phyloP scores from a whole-genome alignment of 1,139 yeast genomes.

The Saccharomycopsis crataegensis region DNA sequence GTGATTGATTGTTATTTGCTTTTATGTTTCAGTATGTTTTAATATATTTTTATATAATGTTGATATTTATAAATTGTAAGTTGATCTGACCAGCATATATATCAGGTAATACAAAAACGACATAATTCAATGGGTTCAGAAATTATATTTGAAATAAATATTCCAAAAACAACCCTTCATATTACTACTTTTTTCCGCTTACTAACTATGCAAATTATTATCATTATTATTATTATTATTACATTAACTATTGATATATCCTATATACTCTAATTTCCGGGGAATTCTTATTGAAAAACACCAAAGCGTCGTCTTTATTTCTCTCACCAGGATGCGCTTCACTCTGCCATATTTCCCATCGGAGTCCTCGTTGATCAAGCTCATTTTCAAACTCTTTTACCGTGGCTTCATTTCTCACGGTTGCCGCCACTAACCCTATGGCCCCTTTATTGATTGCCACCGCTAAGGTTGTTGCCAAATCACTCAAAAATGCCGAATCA shows the following conservation, averaged over 20 bases:
- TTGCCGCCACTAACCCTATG: conserved; percentile 56
- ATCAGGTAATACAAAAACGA: too few relatives aligned
- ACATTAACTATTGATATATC: neutral
- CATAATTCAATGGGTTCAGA: too few relatives aligned
- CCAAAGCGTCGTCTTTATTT: neutral
- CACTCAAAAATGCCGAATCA: conserved; percentile 36
- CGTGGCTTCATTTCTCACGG: conserved; percentile 60
- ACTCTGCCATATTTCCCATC: conserved; percentile 27
- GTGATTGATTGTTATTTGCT: neutral
- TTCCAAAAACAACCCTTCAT: too few relatives aligned
- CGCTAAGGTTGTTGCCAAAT: neutral
- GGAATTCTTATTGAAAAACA: neutral
- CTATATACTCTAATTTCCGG: conserved; percentile 2
- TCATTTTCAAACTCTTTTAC: conserved; percentile 43
- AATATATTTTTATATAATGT: too few relatives aligned
- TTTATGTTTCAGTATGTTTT: too few relatives aligned
- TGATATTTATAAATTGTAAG: too few relatives aligned
- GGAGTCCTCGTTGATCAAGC: conserved; percentile 27
- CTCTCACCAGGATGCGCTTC: conserved; percentile 19
- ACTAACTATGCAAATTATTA: too few relatives aligned
- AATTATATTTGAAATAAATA: too few relatives aligned
- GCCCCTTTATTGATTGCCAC: neutral
- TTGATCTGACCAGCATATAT: too few relatives aligned
- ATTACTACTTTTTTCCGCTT: too few relatives aligned
- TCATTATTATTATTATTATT: too few relatives aligned